These are phyloP conservation scores for Coemansia sp. DNA, from an alignment of 192 early-diverging fungal genomes.

Conservation along the genomic window DNA sequence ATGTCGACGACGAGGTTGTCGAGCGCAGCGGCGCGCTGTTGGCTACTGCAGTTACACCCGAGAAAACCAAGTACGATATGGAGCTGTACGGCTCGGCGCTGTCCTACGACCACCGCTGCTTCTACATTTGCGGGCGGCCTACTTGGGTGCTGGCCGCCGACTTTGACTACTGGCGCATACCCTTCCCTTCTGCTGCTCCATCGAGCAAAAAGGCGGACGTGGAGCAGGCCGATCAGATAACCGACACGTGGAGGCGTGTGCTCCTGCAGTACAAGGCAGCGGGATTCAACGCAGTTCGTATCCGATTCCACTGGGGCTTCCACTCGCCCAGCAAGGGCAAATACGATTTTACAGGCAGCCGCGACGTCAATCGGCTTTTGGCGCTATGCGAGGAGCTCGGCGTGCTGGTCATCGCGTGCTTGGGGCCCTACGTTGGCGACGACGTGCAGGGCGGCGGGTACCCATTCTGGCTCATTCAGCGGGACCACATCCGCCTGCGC, in stretches of 20 bases:
- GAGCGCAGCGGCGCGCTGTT: conserved; percentile 47
- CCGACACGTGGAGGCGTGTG: conserved; percentile 62
- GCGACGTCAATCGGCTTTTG: conserved; percentile 75
- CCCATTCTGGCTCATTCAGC: conserved; percentile 80
- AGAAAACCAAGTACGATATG: conserved; percentile 42
- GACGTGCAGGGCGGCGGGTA: conserved; percentile 77
- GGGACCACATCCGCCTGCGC: conserved; percentile 70
- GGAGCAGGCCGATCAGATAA: conserved; percentile 1
- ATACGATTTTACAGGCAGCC: conserved; percentile 74
- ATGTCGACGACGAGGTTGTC: conserved; percentile 35
- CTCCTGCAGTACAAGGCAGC: conserved; percentile 72
- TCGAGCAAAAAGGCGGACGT: too few species aligned
- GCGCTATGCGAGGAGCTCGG: conserved; percentile 72
- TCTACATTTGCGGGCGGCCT: conserved; percentile 70
- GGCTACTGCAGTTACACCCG: conserved; percentile 29
- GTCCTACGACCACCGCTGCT: conserved; percentile 64
- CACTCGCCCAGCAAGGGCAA: conserved; percentile 75
- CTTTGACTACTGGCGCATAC: conserved; percentile 89
- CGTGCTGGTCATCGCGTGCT: conserved; percentile 80
- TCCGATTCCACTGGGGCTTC: conserved; percentile 91
- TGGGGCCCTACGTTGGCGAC: conserved; percentile 83
- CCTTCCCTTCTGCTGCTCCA: conserved; percentile 38
- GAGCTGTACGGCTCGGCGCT: conserved; percentile 41
- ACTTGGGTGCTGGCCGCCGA: conserved; percentile 73
- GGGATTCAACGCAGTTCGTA: conserved; percentile 81